These are phyloP conservation scores for Pleurotus tuber-regium DNA, from an alignment of 768 basidiomycete genomes.

Conservation along the genomic window DNA sequence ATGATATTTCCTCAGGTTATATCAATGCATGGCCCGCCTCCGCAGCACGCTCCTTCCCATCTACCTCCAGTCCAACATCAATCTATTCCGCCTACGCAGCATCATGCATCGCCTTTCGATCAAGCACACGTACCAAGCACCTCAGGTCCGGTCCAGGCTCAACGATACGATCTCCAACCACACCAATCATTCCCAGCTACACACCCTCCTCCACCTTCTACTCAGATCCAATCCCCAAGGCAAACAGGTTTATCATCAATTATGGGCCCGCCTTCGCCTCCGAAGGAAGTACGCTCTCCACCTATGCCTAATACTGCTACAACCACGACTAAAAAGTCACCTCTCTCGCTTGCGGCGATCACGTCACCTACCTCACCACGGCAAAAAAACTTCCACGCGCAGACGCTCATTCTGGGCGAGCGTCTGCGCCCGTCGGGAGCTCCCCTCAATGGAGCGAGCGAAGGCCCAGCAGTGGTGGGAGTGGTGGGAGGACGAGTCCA, in stretches of 20 bases:
- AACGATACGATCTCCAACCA: conserved; percentile 1
- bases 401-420: conserved; percentile 75
- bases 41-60: neutral
- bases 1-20: conserved; percentile 1
- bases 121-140: neutral
- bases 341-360: conserved; percentile 38
- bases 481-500: neutral
- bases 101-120: conserved; percentile 5
- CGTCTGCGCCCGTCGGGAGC: conserved; percentile 58
- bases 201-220: conserved; percentile 17
- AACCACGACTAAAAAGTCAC: conserved; percentile 26
- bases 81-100: conserved; percentile 2
- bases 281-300: neutral
- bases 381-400: conserved; percentile 80
- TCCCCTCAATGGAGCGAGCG: conserved; percentile 30
- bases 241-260: neutral
- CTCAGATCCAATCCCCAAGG: neutral
- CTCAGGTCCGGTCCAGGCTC: conserved; percentile 7
- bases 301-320: neutral
- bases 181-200: conserved; percentile 17
- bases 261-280: conserved; percentile 4
- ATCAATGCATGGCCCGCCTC: neutral
- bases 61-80: conserved; percentile 4
- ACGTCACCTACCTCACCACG: conserved; percentile 35
- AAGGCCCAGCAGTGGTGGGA: conserved; percentile 35